Evolutionary conservation across 2,329 filamentous ascomycete genomes (phyloP).

Genomic region (Zymoseptoria pseudotritici): DNA sequence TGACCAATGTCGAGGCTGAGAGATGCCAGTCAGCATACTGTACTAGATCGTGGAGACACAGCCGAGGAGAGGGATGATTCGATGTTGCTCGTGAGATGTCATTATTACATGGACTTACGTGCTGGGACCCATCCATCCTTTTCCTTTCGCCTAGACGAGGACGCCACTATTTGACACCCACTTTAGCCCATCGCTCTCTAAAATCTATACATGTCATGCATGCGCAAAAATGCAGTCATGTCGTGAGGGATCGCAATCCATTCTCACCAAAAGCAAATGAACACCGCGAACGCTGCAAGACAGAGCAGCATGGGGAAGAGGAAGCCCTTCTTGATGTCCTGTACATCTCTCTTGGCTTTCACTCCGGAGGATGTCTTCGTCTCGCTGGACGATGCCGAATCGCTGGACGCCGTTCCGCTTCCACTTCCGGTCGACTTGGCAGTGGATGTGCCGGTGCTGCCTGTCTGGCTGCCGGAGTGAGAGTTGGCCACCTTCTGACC

Average conservation of each 20-base stretch:
- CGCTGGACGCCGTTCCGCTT: background rate
- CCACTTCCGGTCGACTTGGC: background rate
- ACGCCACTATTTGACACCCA: background rate
- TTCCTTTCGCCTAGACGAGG: background rate
- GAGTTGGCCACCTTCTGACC: slow-evolving; percentile 33
- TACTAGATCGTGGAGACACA: background rate
- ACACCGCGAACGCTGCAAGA: background rate
- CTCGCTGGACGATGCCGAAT: background rate
- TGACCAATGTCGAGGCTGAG: background rate
- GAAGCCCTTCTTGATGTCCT: background rate
- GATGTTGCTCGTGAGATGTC: background rate
- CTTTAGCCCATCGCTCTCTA: background rate
- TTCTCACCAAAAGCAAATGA: slow-evolving; percentile 5
- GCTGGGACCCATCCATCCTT: background rate
- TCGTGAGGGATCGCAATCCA: background rate
- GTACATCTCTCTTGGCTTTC: background rate
- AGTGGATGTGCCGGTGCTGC: slow-evolving; percentile 1
- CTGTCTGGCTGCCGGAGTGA: slow-evolving; percentile 6
- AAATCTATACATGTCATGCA: background rate
- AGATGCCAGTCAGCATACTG: background rate
- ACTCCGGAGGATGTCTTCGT: background rate
- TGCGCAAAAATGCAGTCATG: background rate
- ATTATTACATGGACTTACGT: background rate
- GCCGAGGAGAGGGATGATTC: background rate
- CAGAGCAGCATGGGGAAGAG: background rate